Evolutionary conservation across 140 eudicot species (phyloP), one percentile per base, ranked within the genome.

Genomic region (Stevia rebaudiana): DNA sequence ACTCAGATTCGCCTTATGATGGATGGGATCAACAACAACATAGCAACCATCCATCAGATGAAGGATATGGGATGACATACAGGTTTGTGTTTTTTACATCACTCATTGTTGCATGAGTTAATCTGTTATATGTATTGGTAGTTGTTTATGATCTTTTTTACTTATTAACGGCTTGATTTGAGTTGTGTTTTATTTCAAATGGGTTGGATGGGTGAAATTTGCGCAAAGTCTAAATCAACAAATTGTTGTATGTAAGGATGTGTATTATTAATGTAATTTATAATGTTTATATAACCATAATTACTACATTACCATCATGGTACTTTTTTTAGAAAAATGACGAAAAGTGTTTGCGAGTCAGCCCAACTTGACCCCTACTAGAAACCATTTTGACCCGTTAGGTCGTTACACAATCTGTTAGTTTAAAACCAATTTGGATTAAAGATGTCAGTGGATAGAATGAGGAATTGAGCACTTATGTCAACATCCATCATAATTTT

Each of bases 81-180:
- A 90, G 94, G 97, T 90, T 48, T 70, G 73, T 63, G 44, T 31
- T 48, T 33, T 42, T 43, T 56, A 50, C 52, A 25, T 61, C 39
- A 40, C 16, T 71, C 31, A 60, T 67, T 23, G 28, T 63, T 52
- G 33, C 43, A 66, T 35, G 10, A n/a, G 47, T 17, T 61, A n/a
- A 50, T 62, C 41, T 31, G 25, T 8, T 35, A 40, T 23, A 12
- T 67, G 39, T 35, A 31, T 67, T 23, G 25, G 43, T 53, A n/a
- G 36, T 66, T 11, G 3, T 55, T 55, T 44, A n/a, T 8, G 36
- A 55, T 13, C 15, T 19, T 4, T 4, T 56, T 28, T 54, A 40
- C 56, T 11, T 42, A 41, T 55, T 42, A 11, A 16, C 28, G 46
- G 42, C 8, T 30, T 10, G 5, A 44, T 56, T 50, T 66, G 24